Evolutionary conservation across 495 filamentous ascomycete genomes (phyloP).

Genomic region (Penicillium riverlandense): DNA sequence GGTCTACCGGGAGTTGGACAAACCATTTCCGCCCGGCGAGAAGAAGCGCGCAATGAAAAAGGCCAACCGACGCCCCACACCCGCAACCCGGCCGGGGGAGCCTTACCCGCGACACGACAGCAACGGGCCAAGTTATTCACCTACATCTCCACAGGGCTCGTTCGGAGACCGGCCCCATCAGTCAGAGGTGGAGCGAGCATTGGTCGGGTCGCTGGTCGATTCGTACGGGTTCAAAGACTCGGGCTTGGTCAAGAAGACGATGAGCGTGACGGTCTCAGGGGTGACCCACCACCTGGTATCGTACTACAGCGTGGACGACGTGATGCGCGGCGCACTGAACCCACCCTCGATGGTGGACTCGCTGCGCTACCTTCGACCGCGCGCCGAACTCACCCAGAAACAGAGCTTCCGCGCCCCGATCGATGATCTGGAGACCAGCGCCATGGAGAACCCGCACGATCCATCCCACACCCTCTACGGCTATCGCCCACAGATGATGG

Average conservation of each 20-base stretch:
- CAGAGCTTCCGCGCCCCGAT: constrained; percentile 67
- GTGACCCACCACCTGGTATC: constrained; percentile 77
- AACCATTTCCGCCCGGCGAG: constrained; percentile 76
- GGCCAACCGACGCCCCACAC: constrained; percentile 37
- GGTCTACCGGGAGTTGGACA: constrained; percentile 80
- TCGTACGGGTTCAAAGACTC: constrained; percentile 81
- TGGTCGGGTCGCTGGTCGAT: constrained; percentile 78
- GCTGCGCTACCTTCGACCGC: constrained; percentile 49
- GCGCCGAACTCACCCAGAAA: constrained; percentile 51
- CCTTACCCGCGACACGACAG: constrained; percentile 45
- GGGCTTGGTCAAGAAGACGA: constrained; percentile 87
- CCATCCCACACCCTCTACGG: constrained; percentile 32
- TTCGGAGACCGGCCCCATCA: constrained; percentile 35
- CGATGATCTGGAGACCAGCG: constrained; percentile 48
- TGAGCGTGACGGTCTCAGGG: constrained; percentile 64
- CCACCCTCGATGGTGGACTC: constrained; percentile 53
- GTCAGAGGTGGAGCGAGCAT: constrained; percentile 54
- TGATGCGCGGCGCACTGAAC: constrained; percentile 52
- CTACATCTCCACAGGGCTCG: constrained; percentile 28
- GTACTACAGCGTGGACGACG: constrained; percentile 78
- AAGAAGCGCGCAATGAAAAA: constrained; percentile 84
- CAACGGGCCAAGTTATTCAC: constrained; percentile 36
- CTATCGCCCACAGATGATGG: constrained; percentile 35
- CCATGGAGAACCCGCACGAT: constrained; percentile 32
- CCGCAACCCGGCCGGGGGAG: constrained; percentile 39